Evolutionary conservation across 2,329 filamentous ascomycete species (phyloP).

Genomic region (Clarireedia homoeocarpa): DNA sequence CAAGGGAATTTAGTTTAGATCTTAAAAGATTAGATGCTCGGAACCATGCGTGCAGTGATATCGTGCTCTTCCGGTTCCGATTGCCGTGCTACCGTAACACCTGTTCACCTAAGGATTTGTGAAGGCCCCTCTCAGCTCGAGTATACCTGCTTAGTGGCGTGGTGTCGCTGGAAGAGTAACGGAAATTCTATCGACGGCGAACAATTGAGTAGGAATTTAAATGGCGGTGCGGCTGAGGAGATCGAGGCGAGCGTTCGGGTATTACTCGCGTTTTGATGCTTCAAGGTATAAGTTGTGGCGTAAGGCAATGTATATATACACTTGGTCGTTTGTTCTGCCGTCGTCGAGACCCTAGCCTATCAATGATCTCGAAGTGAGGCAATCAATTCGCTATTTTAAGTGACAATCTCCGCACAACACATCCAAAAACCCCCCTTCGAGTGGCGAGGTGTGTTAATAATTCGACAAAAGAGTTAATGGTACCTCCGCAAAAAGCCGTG

Average conservation of each 20-base stretch:
- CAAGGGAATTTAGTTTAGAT: slow-evolving; percentile 13
- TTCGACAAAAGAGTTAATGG: neutral
- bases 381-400: slow-evolving; percentile 4
- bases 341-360: slow-evolving; percentile 1
- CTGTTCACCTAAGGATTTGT: slow-evolving; percentile 26
- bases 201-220: neutral
- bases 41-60: slow-evolving; percentile 29
- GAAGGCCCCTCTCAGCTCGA: slow-evolving; percentile 24
- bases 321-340: neutral
- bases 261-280: neutral
- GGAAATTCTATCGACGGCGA: neutral
- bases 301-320: slow-evolving; percentile 5
- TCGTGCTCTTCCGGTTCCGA: slow-evolving; percentile 29
- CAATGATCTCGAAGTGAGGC: slow-evolving; percentile 4
- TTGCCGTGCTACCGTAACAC: slow-evolving; percentile 28
- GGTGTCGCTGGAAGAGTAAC: slow-evolving; percentile 3
- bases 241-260: neutral
- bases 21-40: slow-evolving; percentile 17
- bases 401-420: neutral
- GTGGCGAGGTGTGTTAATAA: neutral
- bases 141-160: neutral
- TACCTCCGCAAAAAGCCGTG: neutral
- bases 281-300: neutral
- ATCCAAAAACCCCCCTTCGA: neutral
- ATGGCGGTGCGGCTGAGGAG: slow-evolving; percentile 6